These are phyloP conservation scores for Sclerotiophoma versabilis DNA, from an alignment of 2,329 filamentous ascomycete species.

Conservation along the genomic window DNA sequence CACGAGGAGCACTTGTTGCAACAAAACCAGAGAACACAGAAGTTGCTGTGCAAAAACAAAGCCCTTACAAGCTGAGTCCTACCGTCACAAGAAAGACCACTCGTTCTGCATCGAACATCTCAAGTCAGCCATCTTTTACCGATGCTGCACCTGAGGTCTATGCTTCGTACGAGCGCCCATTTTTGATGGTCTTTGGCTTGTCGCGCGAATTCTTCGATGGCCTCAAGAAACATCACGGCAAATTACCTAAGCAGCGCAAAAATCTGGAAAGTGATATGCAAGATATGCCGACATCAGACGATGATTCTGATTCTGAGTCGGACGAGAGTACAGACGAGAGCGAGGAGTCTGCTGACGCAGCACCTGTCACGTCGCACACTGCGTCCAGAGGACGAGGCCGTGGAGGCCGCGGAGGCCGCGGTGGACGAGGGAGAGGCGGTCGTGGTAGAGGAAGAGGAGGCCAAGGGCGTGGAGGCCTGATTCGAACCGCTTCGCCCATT, in stretches of 20 bases:
- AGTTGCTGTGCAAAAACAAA: conserved; percentile 33
- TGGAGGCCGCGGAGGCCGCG: conserved; percentile 39
- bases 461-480: conserved; percentile 31
- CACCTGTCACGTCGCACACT: conserved; percentile 26
- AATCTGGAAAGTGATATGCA: conserved; percentile 22
- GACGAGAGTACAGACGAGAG: conserved; percentile 32
- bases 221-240: conserved; percentile 40
- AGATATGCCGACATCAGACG: conserved; percentile 24
- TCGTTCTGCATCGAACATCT: conserved; percentile 46
- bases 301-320: conserved; percentile 27
- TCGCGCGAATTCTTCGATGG: conserved; percentile 41
- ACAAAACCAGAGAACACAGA: conserved; percentile 39
- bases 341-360: conserved; percentile 35
- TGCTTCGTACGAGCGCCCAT: conserved; percentile 41
- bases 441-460: conserved; percentile 42
- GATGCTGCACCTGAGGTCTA: conserved; percentile 39
- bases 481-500: conserved; percentile 35
- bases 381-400: conserved; percentile 33
- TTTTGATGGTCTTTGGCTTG: conserved; percentile 46
- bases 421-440: conserved; percentile 37
- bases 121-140: conserved; percentile 38
- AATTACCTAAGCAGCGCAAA: conserved; percentile 35
- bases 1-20: conserved; percentile 38
- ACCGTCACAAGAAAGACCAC: conserved; percentile 44
- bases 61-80: conserved; percentile 35